Evolutionary conservation across 495 filamentous ascomycete species (phyloP), one percentile per base, ranked within the genome.

Genomic region (Halenospora varia): DNA sequence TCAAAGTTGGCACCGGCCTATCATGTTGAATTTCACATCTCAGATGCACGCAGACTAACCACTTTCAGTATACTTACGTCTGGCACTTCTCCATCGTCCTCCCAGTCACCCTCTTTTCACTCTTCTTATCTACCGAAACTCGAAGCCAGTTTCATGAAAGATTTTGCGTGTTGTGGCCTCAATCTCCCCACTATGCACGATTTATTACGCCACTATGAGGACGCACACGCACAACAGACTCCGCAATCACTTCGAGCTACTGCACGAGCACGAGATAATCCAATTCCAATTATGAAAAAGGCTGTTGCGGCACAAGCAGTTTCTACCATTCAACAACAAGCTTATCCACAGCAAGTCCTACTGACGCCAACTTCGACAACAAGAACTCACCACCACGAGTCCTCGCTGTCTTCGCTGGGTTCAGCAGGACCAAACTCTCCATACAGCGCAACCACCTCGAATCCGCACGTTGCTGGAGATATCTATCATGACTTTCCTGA

Each of bases 351-450:
- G 62, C 26, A 59, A 63, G n/a, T n/a, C n/a, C n/a, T n/a, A 55
- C 53, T 68, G 23, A 68, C 66, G 13, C 66, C 66, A 10, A 51
- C 53, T 19, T 68, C 66, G 15, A 55, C 51, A 0, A 60, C 55
- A 2, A 59, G 61, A 52, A 40, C 57, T 3, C 56, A 65, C 11
- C 78, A 83, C 60, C 77, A 79, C 55, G 78, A 82, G 61, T 77
- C 77, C 10, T 82, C 79, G 22, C 70, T 77, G 35, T 83, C 80
- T 0, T 82, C 81, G 2, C 54, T 81, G 50, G 79, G 76, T n/a
- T 82, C 80, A 1, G 70, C 77, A 48, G 74, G 78, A 9, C 80
- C 81, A 17, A 67, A 73, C 0, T 84, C 81, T 29, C 81, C 81
- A 22, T 82, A 74, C 66, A 75, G 74, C 47, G 77, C 72, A 65